Percentiles rank a stretch among this genome's conserved stretches.
These are phyloP conservation scores for Candida arabinofermentans DNA, from an alignment of 805 yeast genomes.

Conservation along the genomic window DNA sequence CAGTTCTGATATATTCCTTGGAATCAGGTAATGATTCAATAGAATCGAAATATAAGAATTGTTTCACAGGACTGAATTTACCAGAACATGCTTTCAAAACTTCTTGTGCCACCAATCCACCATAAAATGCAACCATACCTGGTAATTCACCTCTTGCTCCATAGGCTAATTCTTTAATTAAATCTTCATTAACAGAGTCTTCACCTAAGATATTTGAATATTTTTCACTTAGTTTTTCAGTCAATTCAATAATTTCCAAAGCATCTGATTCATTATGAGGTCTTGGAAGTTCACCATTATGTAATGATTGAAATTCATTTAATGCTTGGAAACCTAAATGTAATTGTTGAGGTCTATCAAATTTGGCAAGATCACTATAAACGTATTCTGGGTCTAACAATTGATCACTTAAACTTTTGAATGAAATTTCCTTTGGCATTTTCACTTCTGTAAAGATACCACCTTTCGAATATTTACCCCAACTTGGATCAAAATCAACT, in stretches of 20 bases:
- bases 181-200: slow-evolving; percentile 52
- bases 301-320: slow-evolving; percentile 61
- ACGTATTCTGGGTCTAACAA: slow-evolving; percentile 73
- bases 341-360: slow-evolving; percentile 85
- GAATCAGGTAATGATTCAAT: slow-evolving; percentile 79
- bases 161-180: slow-evolving; percentile 68
- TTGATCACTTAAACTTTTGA: slow-evolving; percentile 62
- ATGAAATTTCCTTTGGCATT: slow-evolving; percentile 62
- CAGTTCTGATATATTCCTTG: slow-evolving; percentile 56
- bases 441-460: slow-evolving; percentile 93
- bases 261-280: slow-evolving; percentile 78
- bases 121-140: slow-evolving; percentile 82
- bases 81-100: slow-evolving; percentile 94
- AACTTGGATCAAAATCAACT: slow-evolving; percentile 49
- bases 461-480: slow-evolving; percentile 70
- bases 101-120: slow-evolving; percentile 96
- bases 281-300: slow-evolving; percentile 67
- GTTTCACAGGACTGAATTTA: slow-evolving; percentile 90
- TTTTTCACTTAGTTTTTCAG: slow-evolving; percentile 55
- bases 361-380: slow-evolving; percentile 87
- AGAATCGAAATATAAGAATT: slow-evolving; percentile 90
- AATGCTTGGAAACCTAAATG: slow-evolving; percentile 92
- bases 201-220: slow-evolving; percentile 53
- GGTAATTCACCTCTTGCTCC: slow-evolving; percentile 93
- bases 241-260: slow-evolving; percentile 54